Evolutionary conservation across 768 basidiomycete species (phyloP).

Genomic region (Boletus speciosus): DNA sequence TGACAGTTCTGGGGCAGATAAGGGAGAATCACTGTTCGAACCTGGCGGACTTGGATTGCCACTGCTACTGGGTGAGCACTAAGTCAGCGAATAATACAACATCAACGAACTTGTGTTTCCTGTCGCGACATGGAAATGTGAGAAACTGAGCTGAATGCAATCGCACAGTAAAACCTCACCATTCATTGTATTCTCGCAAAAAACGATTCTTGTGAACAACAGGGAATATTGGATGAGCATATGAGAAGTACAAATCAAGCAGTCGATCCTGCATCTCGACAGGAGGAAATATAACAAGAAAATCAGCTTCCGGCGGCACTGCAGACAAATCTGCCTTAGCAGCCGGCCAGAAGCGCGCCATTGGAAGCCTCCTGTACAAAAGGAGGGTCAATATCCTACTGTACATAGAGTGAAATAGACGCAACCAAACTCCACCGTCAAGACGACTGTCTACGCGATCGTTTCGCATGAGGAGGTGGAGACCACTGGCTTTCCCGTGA

Average conservation of each 20-base stretch:
- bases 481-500: conserved; percentile 74
- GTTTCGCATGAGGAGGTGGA: conserved; percentile 67
- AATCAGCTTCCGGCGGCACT: conserved; percentile 41
- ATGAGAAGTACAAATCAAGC: conserved; percentile 73
- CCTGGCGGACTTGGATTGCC: conserved; percentile 36
- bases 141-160: background rate
- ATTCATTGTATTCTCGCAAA: conserved; percentile 55
- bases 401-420: conserved; percentile 10
- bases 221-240: conserved; percentile 82
- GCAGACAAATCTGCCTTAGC: conserved; percentile 40
- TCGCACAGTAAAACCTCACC: conserved; percentile 33
- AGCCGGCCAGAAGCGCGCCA: conserved; percentile 73
- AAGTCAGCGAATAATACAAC: background rate
- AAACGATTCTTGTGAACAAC: conserved; percentile 73
- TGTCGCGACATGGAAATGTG: conserved; percentile 2
- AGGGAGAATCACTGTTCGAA: conserved; percentile 10
- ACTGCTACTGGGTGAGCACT: conserved; percentile 25
- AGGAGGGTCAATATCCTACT: conserved; percentile 13
- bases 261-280: conserved; percentile 61
- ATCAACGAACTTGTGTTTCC: conserved; percentile 27
- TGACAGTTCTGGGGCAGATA: conserved; percentile 42
- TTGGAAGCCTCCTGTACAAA: conserved; percentile 57
- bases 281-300: conserved; percentile 56
- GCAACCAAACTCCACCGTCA: conserved; percentile 66
- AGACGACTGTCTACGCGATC: conserved; percentile 65